Evolutionary conservation across 2,329 filamentous ascomycete species (phyloP).

Genomic region (Endothia cerciana): DNA sequence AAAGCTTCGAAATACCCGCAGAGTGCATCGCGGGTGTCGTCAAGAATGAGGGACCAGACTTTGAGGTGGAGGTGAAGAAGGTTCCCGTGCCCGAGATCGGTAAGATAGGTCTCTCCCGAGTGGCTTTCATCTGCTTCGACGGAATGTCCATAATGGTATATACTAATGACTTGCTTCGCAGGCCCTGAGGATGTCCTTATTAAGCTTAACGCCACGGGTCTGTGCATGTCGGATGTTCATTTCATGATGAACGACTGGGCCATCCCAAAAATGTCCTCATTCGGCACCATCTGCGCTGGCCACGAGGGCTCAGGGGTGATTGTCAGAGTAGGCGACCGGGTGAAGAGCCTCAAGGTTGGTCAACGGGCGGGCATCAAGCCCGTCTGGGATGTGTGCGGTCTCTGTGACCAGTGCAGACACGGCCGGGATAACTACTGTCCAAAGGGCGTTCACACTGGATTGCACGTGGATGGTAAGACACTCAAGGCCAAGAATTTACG

Average conservation of each 20-base stretch:
- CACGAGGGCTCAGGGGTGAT: constrained; percentile 47
- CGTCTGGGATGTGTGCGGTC: constrained; percentile 37
- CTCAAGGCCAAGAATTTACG: background rate
- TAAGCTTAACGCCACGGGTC: constrained; percentile 29
- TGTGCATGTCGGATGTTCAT: constrained; percentile 32
- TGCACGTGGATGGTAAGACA: constrained; percentile 23
- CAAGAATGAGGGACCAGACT: constrained; percentile 17
- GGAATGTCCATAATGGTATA: constrained; percentile 11
- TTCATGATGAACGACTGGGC: constrained; percentile 31
- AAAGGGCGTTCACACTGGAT: constrained; percentile 25
- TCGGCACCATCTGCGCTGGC: constrained; percentile 33
- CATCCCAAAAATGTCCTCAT: constrained; percentile 26
- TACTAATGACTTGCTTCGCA: background rate
- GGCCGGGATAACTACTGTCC: constrained; percentile 42
- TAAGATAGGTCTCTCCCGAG: background rate
- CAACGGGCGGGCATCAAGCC: constrained; percentile 46
- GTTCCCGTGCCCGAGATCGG: constrained; percentile 20
- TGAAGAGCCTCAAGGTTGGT: constrained; percentile 39
- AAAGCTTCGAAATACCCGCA: constrained; percentile 3
- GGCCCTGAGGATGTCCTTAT: constrained; percentile 31
- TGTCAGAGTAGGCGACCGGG: constrained; percentile 39
- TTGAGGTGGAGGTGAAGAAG: constrained; percentile 19
- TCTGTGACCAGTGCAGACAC: constrained; percentile 41
- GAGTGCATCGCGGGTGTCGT: constrained; percentile 20
- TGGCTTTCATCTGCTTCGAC: background rate